A percentile compares a stretch with the other conserved stretches of the same genome.
Evolutionary conservation across 2,329 filamentous ascomycete genomes (phyloP).

Genomic region (Truncatella angustata): DNA sequence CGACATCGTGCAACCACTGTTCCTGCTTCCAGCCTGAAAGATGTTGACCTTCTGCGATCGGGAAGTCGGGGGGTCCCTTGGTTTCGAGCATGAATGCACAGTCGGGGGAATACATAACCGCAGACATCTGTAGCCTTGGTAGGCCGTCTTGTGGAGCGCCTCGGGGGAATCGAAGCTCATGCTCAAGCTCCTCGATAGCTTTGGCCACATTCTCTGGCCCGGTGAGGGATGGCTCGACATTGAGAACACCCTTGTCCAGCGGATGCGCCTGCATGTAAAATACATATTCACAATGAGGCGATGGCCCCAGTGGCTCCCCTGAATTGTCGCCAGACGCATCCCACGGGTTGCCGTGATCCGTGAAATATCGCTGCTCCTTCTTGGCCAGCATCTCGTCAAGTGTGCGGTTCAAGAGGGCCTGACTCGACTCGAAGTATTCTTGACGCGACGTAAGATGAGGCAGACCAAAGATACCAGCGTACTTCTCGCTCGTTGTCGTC

Average conservation of each 20-base stretch:
- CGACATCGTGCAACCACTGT: conserved; percentile 54
- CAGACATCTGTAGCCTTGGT: conserved; percentile 60
- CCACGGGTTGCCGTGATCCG: conserved; percentile 71
- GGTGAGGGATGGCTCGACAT: conserved; percentile 29
- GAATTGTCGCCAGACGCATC: conserved; percentile 63
- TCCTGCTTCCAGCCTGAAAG: conserved; percentile 61
- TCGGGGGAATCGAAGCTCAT: conserved; percentile 59
- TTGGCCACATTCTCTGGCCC: conserved; percentile 33
- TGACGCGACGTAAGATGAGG: conserved; percentile 72
- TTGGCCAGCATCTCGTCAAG: conserved; percentile 65
- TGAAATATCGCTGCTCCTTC: conserved; percentile 55
- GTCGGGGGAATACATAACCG: conserved; percentile 66
- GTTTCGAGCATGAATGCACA: conserved; percentile 66
- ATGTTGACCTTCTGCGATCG: conserved; percentile 51
- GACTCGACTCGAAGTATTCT: conserved; percentile 56
- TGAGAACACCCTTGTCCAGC: conserved; percentile 36
- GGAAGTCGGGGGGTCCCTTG: conserved; percentile 58
- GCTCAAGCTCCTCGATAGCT: conserved; percentile 55
- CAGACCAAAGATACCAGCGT: conserved; percentile 84
- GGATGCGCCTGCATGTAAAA: conserved; percentile 79
- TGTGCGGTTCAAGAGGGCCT: conserved; percentile 69
- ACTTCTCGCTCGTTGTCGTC: conserved; percentile 90
- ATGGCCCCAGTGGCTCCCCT: conserved; percentile 56
- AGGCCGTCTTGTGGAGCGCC: conserved; percentile 56
- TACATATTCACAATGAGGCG: conserved; percentile 85